Evolutionary conservation across 805 yeast species (phyloP).

Genomic region (Candida nonsorbophila): DNA sequence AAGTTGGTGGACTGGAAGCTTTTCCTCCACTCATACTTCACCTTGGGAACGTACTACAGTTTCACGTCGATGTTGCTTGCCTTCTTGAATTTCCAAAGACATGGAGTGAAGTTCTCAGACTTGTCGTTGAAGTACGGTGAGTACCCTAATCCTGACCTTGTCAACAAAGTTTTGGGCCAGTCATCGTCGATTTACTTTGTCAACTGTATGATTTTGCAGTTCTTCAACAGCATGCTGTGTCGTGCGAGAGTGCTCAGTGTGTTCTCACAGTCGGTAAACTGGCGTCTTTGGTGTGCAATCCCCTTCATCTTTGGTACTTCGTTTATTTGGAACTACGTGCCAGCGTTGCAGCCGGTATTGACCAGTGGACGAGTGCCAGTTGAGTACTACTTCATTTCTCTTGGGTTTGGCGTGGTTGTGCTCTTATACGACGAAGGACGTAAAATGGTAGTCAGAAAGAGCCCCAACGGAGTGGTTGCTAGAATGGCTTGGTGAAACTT

Average conservation of each 20-base stretch:
- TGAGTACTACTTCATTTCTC: conserved; percentile 41
- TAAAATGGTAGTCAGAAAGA: conserved; percentile 28
- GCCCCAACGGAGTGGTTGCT: conserved; percentile 34
- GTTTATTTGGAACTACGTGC: conserved; percentile 38
- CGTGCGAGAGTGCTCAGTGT: conserved; percentile 39
- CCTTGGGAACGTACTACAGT: conserved; percentile 36
- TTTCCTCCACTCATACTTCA: conserved; percentile 37
- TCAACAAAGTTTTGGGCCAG: conserved; percentile 16
- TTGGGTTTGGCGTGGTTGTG: conserved; percentile 40
- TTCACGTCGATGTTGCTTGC: conserved; percentile 37
- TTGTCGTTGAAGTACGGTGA: conserved; percentile 32
- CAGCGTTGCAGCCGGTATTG: conserved; percentile 30
- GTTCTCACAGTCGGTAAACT: conserved; percentile 38
- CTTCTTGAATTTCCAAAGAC: conserved; percentile 30
- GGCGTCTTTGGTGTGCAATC: conserved; percentile 26
- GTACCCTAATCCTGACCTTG: conserved; percentile 12
- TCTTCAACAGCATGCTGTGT: conserved; percentile 38
- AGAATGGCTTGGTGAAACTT: conserved; percentile 41
- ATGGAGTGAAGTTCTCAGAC: conserved; percentile 28
- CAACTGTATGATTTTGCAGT: conserved; percentile 43
- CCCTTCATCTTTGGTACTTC: conserved; percentile 32
- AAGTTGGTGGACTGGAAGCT: conserved; percentile 34
- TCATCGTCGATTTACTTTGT: conserved; percentile 44
- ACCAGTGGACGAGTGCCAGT: conserved; percentile 36
- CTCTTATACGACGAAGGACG: conserved; percentile 39